Conservation (phyloP, 2,329 filamentous ascomycete species). For the Fusarium chlamydosporum region DNA sequence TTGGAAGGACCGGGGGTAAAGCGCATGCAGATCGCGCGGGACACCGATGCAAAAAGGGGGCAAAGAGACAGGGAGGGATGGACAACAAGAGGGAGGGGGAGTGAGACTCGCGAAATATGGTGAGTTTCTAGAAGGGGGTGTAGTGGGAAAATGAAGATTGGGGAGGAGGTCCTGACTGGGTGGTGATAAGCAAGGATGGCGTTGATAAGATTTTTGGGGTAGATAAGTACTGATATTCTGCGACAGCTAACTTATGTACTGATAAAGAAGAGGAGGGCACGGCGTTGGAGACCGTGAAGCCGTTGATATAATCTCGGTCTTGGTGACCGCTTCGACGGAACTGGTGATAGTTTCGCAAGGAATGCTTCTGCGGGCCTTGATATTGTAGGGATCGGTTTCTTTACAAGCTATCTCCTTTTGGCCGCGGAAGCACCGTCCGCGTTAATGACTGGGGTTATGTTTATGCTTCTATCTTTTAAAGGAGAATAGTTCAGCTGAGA, state of each 20-base stretch:
- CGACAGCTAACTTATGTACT: slow-evolving; percentile 9
- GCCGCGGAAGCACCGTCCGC: slow-evolving; percentile 2
- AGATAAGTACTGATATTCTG: slow-evolving; percentile 15
- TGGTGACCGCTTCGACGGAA: slow-evolving; percentile 1
- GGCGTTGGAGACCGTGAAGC: slow-evolving; percentile 28
- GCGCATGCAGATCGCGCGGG: slow-evolving; percentile 34
- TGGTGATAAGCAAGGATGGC: slow-evolving; percentile 33
- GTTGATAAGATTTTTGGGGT: slow-evolving; percentile 34
- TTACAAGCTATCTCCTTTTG: slow-evolving; percentile 12
- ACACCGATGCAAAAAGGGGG: slow-evolving; percentile 21
- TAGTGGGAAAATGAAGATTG: slow-evolving; percentile 21
- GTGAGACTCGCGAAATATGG: slow-evolving; percentile 7
- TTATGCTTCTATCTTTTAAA: neutral
- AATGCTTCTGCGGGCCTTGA: slow-evolving; percentile 8
- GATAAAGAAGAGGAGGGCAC: slow-evolving; percentile 13
- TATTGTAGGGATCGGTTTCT: slow-evolving; percentile 34
- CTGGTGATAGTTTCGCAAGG: slow-evolving; percentile 16
- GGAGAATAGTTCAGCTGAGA: slow-evolving; percentile 2
- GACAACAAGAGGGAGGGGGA: slow-evolving; percentile 15
- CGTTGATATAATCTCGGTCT: slow-evolving; percentile 17
- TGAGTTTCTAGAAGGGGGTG: slow-evolving; percentile 35
- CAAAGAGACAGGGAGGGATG: neutral
- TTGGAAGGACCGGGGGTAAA: slow-evolving; percentile 21
- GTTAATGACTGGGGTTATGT: neutral
- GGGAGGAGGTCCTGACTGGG: slow-evolving; percentile 5